Evolutionary conservation across 2,329 filamentous ascomycete species (phyloP), one percentile per base, ranked within the genome.

Genomic region (Lachnellula cervina): DNA sequence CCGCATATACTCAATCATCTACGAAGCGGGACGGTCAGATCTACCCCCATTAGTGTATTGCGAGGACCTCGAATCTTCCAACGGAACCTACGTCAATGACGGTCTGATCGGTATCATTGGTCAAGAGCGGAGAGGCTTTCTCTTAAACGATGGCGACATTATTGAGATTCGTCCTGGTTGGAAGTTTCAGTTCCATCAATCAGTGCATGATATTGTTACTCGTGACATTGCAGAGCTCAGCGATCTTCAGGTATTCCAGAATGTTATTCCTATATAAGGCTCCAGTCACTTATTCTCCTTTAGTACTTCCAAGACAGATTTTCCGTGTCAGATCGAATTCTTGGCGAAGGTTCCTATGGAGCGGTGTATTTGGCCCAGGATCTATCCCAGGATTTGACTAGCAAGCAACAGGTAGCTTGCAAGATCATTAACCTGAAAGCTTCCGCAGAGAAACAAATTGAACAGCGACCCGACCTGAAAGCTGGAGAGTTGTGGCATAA

Each of bases 391-490:
- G 76, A 88, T 16, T 67, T 72, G 23, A 68, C 68, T 6, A 80
- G 78, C 0, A 74, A 76, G 38, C 77, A 76, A 54, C 87, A 90
- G 63, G 61, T 89, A 19, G 86, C 85, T 11, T 90, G 87, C 73
- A 90, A 90, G 64, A 70, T 89, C 8, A 73, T 88, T 51, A 73
- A 80, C 52, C 64, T 87, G 2, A 72, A 73, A 4, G 17, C 49
- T 16, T 49, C 53, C 17, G 53, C 46, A 17, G 13, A 52, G 5
- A 47, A 50, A 44, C 32, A 4, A 14, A 38, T 25, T 23, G 17
- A 51, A 55, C 43, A 37, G 7, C 40, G n/a, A 21, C 19, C 28
- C 5, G 23, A 50, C 14, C 32, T 21, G 23, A 23, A 46, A 42
- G 21, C 40, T 16, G 49, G 32, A 17, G 25, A 46, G 16, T 4